Evolutionary conservation across 208 protist genomes (phyloP), one percentile per base, ranked within the genome.

Genomic region (Trypanosoma conorhini): DNA sequence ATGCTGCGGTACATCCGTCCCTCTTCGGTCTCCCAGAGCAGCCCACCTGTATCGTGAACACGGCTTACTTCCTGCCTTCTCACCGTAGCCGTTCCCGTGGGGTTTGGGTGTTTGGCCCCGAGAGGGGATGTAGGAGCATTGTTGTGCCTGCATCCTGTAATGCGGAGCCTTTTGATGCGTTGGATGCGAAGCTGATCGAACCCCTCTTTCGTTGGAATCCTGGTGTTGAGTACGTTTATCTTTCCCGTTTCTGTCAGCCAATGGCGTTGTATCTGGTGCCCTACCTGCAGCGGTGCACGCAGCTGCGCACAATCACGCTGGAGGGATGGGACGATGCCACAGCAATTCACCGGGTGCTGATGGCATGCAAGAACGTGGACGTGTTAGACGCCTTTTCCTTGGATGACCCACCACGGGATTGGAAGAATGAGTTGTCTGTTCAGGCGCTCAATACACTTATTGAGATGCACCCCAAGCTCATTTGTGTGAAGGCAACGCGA

Each of bases 381-480:
- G 77, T 89, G 56, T 58, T 96, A 24, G 92, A 96, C 62, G 85
- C 87, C 5, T 94, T 85, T 70, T 90, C 82, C 54, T 79, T 87
- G 5, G 80, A 91, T 69, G 88, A 96, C 63, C 70, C 76, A 9
- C 83, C 82, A 48, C 82, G 87, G 3, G 67, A 87, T 40, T 96
- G 92, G 88, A 87, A 86, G 65, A 93, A 91, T 76, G 92, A 96
- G 74, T 73, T 96, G 1, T 82, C 86, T 33, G 89, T 96, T 59
- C 89, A 96, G 77, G 89, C 92, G 1, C 85, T 96, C 35, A 82
- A 81, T 2, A 94, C 88, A 3, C 77, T 96, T 9, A 90, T 93
- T 66, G 92, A 96, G 81, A 96, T 96, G 92, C 89, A 96, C 79
- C 92, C 92, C 8, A 88, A 86, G 63, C 75, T 96, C 58, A 81